phyloP scores from a whole-genome alignment of 805 yeast species.

The Brettanomyces naardenensis region DNA sequence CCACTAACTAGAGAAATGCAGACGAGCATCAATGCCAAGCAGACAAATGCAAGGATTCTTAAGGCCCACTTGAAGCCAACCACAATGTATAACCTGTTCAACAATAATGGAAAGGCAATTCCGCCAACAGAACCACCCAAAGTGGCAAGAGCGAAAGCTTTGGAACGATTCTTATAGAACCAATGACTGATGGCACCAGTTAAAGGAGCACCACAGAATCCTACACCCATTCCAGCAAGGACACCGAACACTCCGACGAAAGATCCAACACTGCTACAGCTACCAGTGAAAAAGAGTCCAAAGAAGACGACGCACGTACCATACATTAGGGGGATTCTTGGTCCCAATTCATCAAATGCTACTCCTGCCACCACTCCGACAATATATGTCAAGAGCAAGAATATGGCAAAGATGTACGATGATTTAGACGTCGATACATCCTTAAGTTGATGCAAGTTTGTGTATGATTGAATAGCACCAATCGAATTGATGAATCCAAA shows the following conservation, averaged over 20 bases:
- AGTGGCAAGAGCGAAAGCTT: conserved; percentile 50
- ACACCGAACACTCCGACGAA: conserved; percentile 41
- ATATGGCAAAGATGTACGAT: conserved; percentile 60
- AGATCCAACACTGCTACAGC: conserved; percentile 33
- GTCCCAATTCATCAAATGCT: conserved; percentile 34
- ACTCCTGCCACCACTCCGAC: conserved; percentile 32
- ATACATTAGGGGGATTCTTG: conserved; percentile 26
- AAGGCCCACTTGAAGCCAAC: conserved; percentile 51
- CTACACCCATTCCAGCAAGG: conserved; percentile 33
- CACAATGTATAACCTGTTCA: conserved; percentile 34
- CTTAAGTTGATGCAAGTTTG: conserved; percentile 41
- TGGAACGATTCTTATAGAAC: conserved; percentile 44
- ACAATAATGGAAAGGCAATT: conserved; percentile 39
- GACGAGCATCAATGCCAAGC: conserved; percentile 25
- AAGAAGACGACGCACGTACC: conserved; percentile 27
- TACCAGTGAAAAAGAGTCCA: conserved; percentile 33
- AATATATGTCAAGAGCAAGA: conserved; percentile 37
- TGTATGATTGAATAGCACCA: conserved; percentile 56
- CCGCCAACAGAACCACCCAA: conserved; percentile 49
- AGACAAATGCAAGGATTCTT: conserved; percentile 39
- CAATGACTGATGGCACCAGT: conserved; percentile 53
- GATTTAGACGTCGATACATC: conserved; percentile 36
- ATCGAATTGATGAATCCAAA: conserved; percentile 55
- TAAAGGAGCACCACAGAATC: conserved; percentile 44
- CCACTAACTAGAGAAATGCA: conserved; percentile 40